Percentiles rank a stretch among this genome's conserved stretches.
These are phyloP conservation scores for Yamadazyma epiphylla DNA, from an alignment of 1,139 yeast species.

Conservation along the genomic window DNA sequence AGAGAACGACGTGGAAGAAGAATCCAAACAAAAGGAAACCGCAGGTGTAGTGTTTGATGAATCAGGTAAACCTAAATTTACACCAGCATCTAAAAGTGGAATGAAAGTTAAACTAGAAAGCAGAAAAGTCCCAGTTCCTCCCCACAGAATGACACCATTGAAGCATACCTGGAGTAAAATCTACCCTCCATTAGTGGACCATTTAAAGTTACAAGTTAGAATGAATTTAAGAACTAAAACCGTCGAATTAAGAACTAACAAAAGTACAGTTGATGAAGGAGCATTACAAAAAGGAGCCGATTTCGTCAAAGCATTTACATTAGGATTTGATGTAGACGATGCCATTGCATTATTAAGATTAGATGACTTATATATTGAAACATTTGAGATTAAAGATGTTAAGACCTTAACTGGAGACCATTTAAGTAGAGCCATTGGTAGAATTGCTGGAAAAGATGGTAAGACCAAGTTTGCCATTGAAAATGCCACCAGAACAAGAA, in stretches of 20 bases:
- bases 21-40: constrained; percentile 25
- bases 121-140: constrained; percentile 91
- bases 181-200: constrained; percentile 94
- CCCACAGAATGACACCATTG: constrained; percentile 93
- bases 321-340: constrained; percentile 96
- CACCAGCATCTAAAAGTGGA: constrained; percentile 65
- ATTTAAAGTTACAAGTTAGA: constrained; percentile 88
- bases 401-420: constrained; percentile 95
- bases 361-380: constrained; percentile 94
- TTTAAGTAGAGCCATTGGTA: constrained; percentile 96
- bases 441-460: constrained; percentile 99
- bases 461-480: constrained; percentile 97
- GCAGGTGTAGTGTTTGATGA: constrained; percentile 73
- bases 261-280: constrained; percentile 82
- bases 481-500: constrained; percentile 96
- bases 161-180: constrained; percentile 88
- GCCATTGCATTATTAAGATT: constrained; percentile 90
- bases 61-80: constrained; percentile 85
- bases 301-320: constrained; percentile 87
- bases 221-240: constrained; percentile 86
- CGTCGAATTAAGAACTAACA: constrained; percentile 80
- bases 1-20: constrained; percentile 14
- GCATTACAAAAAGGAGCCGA: constrained; percentile 98
- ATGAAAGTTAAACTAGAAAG: constrained; percentile 75
- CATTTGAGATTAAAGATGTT: constrained; percentile 95